Evolutionary conservation across 2,329 filamentous ascomycete species (phyloP).

Genomic region (Phaeosphaeriaceae sp.): DNA sequence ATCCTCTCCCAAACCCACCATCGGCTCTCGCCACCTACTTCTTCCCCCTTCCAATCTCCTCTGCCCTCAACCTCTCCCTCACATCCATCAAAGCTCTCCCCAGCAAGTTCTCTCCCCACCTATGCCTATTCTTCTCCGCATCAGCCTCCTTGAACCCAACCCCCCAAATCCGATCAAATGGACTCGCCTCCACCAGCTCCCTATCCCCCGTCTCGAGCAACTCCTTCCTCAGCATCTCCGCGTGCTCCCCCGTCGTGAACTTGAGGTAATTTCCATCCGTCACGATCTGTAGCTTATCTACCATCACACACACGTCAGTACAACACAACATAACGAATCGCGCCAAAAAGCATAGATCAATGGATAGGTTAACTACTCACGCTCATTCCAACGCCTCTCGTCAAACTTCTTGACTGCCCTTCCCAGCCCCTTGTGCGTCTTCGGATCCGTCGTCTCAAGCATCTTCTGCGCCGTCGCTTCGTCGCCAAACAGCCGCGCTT

Average conservation of each 20-base stretch:
- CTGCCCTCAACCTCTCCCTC: constrained; percentile 57
- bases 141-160: constrained; percentile 64
- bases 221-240: constrained; percentile 53
- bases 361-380: constrained; percentile 16
- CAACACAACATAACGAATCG: no score
- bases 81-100: constrained; percentile 69
- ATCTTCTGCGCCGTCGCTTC: constrained; percentile 56
- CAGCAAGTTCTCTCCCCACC: constrained; percentile 71
- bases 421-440: constrained; percentile 62
- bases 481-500: constrained; percentile 52
- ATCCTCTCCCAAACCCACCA: background rate
- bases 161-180: constrained; percentile 70
- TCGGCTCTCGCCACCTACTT: background rate
- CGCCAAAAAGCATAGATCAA: no score
- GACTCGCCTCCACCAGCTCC: constrained; percentile 62
- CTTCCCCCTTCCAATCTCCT: constrained; percentile 2
- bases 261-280: constrained; percentile 65
- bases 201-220: constrained; percentile 66
- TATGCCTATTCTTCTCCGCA: constrained; percentile 55
- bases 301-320: background rate
- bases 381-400: constrained; percentile 57
- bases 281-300: constrained; percentile 63
- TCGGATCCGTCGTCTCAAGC: constrained; percentile 56
- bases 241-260: constrained; percentile 58
- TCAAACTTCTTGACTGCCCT: constrained; percentile 63